These are phyloP conservation scores for Leptographium radiaticola DNA, from an alignment of 2,329 filamentous ascomycete genomes.

Conservation along the genomic window DNA sequence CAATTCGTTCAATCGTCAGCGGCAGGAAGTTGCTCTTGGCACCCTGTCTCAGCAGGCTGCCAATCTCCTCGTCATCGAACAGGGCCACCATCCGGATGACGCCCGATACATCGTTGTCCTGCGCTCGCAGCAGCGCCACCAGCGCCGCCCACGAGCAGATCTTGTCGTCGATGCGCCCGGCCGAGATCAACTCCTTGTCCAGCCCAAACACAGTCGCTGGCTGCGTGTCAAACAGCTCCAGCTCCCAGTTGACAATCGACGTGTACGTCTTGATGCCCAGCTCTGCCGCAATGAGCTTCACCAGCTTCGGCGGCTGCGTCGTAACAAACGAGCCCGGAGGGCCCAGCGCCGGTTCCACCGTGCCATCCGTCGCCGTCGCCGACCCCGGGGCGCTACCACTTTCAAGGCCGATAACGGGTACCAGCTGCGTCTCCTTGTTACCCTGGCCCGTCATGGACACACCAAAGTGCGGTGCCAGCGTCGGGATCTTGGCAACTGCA, in stretches of 20 bases:
- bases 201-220: slow-evolving; percentile 73
- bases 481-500: slow-evolving; percentile 70
- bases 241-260: slow-evolving; percentile 86
- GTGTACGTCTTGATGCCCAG: slow-evolving; percentile 61
- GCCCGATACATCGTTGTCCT: slow-evolving; percentile 42
- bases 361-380: slow-evolving; percentile 13
- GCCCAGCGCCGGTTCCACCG: slow-evolving; percentile 35
- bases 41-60: slow-evolving; percentile 79
- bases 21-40: slow-evolving; percentile 83
- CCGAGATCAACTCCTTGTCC: slow-evolving; percentile 89
- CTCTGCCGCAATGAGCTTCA: slow-evolving; percentile 67
- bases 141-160: slow-evolving; percentile 90
- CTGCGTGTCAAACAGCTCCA: slow-evolving; percentile 87
- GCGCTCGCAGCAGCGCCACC: slow-evolving; percentile 63
- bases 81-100: slow-evolving; percentile 83
- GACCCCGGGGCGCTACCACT: slow-evolving; percentile 39
- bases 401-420: slow-evolving; percentile 85
- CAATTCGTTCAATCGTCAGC: slow-evolving; percentile 64
- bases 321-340: slow-evolving; percentile 58
- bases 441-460: slow-evolving; percentile 51
- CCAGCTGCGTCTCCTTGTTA: slow-evolving; percentile 87
- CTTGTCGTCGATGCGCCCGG: slow-evolving; percentile 92
- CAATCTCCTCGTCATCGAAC: slow-evolving; percentile 96
- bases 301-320: slow-evolving; percentile 74
- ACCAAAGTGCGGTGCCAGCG: slow-evolving; percentile 88